Conservation (phyloP, 2,329 filamentous ascomycete species). For the Massarina eburnea region DNA sequence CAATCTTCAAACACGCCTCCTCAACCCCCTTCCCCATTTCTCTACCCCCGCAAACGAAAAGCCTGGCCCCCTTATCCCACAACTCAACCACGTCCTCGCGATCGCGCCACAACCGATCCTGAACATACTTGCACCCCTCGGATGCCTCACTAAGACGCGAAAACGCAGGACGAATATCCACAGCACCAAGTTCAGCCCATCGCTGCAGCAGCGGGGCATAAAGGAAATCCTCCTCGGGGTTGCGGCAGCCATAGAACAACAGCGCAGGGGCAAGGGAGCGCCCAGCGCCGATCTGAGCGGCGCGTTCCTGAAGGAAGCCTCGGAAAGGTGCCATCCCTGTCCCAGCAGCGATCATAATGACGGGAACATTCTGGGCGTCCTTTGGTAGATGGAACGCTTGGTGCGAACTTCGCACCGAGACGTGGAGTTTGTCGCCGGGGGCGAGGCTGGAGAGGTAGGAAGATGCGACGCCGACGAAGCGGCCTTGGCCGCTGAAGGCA, state of each 20-base stretch:
- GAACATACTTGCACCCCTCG: constrained; percentile 56
- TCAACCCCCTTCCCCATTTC: constrained; percentile 50
- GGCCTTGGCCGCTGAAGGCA: constrained; percentile 49
- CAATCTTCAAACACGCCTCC: constrained; percentile 41
- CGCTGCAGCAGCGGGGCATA: constrained; percentile 60
- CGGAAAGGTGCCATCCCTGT: constrained; percentile 50
- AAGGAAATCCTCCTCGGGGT: constrained; percentile 58
- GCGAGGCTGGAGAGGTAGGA: constrained; percentile 46
- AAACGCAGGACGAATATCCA: constrained; percentile 64
- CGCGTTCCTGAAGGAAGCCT: constrained; percentile 46
- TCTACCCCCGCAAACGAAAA: constrained; percentile 66
- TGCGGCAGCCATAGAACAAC: constrained; percentile 67
- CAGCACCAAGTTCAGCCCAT: constrained; percentile 64
- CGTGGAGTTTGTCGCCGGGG: constrained; percentile 46
- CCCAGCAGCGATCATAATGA: constrained; percentile 45
- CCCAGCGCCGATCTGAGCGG: constrained; percentile 49
- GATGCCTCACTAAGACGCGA: constrained; percentile 49
- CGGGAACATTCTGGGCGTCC: constrained; percentile 43
- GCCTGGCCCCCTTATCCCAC: constrained; percentile 54
- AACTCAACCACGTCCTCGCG: constrained; percentile 48
- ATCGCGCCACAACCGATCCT: constrained; percentile 55
- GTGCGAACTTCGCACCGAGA: constrained; percentile 45
- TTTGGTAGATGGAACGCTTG: constrained; percentile 49
- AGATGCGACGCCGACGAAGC: constrained; percentile 48
- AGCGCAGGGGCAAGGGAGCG: constrained; percentile 60